Percentiles rank a stretch among this genome's conserved stretches.
Conservation (phyloP, 345 rosid genomes). For the Linum lewisii region DNA sequence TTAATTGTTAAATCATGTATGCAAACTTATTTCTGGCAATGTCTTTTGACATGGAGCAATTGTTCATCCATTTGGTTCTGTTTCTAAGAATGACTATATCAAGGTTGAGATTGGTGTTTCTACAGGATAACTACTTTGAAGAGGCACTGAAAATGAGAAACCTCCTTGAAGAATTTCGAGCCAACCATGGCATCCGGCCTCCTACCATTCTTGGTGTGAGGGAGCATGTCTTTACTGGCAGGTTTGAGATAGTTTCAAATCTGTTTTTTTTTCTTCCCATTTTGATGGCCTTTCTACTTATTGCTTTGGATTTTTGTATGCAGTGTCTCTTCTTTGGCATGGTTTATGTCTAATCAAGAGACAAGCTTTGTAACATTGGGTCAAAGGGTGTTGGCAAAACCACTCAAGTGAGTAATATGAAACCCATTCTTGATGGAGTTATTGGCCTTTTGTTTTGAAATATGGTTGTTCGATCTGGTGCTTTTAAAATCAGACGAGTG, state of each 20-base stretch:
- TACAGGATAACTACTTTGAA: slow-evolving; percentile 91
- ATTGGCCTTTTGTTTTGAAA: background rate
- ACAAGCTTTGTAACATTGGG: slow-evolving; percentile 97
- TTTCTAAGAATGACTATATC: background rate
- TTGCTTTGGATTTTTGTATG: slow-evolving; percentile 21
- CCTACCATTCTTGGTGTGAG: slow-evolving; percentile 97
- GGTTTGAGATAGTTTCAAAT: slow-evolving; percentile 31
- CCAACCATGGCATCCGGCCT: slow-evolving; percentile 84
- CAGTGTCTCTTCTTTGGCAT: slow-evolving; percentile 98
- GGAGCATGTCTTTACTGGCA: slow-evolving; percentile 93
- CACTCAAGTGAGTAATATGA: slow-evolving; percentile 67
- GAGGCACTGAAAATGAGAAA: slow-evolving; percentile 99
- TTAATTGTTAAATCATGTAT: background rate
- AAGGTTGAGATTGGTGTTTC: slow-evolving; percentile 7
- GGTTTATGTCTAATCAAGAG: slow-evolving; percentile 99
- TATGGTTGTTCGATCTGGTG: background rate
- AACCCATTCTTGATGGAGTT: background rate
- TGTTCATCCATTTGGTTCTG: background rate
- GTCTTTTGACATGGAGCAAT: background rate
- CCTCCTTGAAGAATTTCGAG: slow-evolving; percentile 88
- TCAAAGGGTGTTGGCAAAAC: slow-evolving; percentile 85
- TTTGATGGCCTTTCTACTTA: slow-evolving; percentile 15
- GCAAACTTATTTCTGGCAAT: background rate
- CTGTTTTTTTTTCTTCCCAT: slow-evolving; percentile 2
- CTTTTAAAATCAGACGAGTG: background rate